Evolutionary conservation across 2,329 filamentous ascomycete genomes (phyloP).

Genomic region (Fusarium succisae): DNA sequence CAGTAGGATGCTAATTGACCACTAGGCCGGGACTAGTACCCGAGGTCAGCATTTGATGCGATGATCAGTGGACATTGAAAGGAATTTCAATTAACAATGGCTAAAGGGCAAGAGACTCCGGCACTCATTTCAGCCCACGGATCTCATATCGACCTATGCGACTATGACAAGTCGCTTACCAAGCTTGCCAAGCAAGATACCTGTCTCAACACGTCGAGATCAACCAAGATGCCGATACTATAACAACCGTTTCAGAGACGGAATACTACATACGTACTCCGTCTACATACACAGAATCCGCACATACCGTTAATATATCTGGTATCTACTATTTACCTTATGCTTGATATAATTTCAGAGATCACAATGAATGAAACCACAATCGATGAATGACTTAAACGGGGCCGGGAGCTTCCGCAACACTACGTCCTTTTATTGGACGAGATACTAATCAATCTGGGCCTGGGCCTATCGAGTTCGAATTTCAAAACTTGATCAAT

Average conservation of each 20-base stretch:
- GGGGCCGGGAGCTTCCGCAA: slow-evolving; percentile 31
- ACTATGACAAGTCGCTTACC: slow-evolving; percentile 11
- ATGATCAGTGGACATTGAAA: slow-evolving; percentile 24
- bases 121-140: slow-evolving; percentile 25
- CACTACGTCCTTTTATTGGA: slow-evolving; percentile 24
- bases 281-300: neutral
- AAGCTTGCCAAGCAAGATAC: slow-evolving; percentile 4
- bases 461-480: slow-evolving; percentile 9
- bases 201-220: neutral
- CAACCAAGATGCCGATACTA: neutral
- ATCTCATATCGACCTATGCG: slow-evolving; percentile 5
- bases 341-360: neutral
- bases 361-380: neutral
- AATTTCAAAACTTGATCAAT: slow-evolving; percentile 7
- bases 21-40: slow-evolving; percentile 24
- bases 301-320: neutral
- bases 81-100: slow-evolving; percentile 9
- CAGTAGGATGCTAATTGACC: slow-evolving; percentile 13
- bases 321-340: neutral
- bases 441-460: slow-evolving; percentile 1
- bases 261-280: neutral
- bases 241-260: neutral
- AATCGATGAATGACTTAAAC: slow-evolving; percentile 5
- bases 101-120: slow-evolving; percentile 5
- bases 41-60: slow-evolving; percentile 29